Evolutionary conservation across 352 stramenopile species (phyloP), one percentile per base, ranked within the genome.

Genomic region (Pythium aphanidermatum): DNA sequence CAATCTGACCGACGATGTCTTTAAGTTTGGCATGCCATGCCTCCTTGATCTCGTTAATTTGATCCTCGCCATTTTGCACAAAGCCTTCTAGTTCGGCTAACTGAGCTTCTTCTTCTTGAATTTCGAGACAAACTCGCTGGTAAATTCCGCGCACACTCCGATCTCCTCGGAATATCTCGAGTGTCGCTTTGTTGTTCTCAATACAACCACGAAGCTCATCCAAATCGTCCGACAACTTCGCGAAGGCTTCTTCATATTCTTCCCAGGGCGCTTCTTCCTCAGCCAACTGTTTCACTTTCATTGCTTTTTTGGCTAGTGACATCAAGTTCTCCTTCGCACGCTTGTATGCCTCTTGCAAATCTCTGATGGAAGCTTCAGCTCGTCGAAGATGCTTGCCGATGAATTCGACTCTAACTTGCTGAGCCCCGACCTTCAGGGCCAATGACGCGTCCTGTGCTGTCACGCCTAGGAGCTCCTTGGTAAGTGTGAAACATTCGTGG

Each of bases 101-200:
- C 0, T 72, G 33, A 0, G 45, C 51, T 60, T 92, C 80, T 42
- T 92, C 83, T 12, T 65, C 46, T 31, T 58, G 51, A 41, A 95
- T 95, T 58, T 95, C 76, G 2, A 20, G 26, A 27, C 60, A 66
- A 4, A 89, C 61, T 16, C 71, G 74, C 41, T 86, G 59, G 33
- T 89, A 95, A 33, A 88, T 63, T 19, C 85, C 77, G 14, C 74
- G 74, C 27, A 95, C 69, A 35, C 60, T 82, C 28, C 66, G 68
- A 47, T 95, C 83, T 4, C 80, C 83, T 6, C 78, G 75, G 51
- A 95, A 95, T 27, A 78, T 86, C 21, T 88, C 78, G 8, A 92
- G 41, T 11, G 76, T 74, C 26, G 73, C 75, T 49, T 82, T 79
- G 67, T 92, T 92, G 58, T 90, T 95, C 56, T 89, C 80, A 45